These are phyloP conservation scores for Talaromyces sp. DNA, from an alignment of 2,329 filamentous ascomycete genomes.

Conservation along the genomic window DNA sequence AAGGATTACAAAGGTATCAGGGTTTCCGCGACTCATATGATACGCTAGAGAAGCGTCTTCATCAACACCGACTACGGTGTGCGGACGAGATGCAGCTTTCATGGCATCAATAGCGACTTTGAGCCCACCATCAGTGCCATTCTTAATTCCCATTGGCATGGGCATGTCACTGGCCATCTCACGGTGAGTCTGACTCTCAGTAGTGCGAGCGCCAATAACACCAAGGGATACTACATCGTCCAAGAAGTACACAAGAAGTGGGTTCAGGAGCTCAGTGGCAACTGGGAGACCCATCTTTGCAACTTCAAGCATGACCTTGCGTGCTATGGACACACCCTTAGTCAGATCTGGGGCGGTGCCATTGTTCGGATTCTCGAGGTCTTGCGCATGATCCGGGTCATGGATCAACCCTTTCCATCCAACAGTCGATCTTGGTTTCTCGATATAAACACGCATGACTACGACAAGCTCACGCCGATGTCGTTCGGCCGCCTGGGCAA, in stretches of 20 bases:
- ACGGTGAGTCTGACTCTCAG: constrained; percentile 5
- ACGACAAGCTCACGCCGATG: constrained; percentile 3
- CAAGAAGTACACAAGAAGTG: constrained; percentile 5
- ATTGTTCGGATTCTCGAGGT: neutral
- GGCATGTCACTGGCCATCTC: constrained; percentile 6
- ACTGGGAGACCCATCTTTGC: constrained; percentile 5
- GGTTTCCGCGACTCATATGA: constrained; percentile 1
- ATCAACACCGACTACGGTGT: constrained; percentile 2
- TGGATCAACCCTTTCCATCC: constrained; percentile 7
- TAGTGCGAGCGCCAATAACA: constrained; percentile 3
- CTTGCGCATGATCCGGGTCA: constrained; percentile 2
- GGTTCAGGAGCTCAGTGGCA: constrained; percentile 3
- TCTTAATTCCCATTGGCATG: constrained; percentile 3
- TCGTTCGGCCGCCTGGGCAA: neutral
- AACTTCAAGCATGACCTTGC: constrained; percentile 5
- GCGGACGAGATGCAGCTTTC: constrained; percentile 1
- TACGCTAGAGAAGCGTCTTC: constrained; percentile 1
- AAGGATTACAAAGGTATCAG: constrained; percentile 8
- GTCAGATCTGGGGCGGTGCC: neutral
- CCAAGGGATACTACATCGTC: constrained; percentile 6
- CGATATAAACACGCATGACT: constrained; percentile 6
- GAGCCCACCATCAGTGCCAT: constrained; percentile 3
- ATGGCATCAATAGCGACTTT: constrained; percentile 3
- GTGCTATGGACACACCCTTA: neutral
- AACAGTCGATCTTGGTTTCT: constrained; percentile 5